Percentiles rank a stretch among this genome's conserved stretches.
Evolutionary conservation across 108 stramenopile species (phyloP).

Genomic region (Pinguiococcus pyrenoidosus): DNA sequence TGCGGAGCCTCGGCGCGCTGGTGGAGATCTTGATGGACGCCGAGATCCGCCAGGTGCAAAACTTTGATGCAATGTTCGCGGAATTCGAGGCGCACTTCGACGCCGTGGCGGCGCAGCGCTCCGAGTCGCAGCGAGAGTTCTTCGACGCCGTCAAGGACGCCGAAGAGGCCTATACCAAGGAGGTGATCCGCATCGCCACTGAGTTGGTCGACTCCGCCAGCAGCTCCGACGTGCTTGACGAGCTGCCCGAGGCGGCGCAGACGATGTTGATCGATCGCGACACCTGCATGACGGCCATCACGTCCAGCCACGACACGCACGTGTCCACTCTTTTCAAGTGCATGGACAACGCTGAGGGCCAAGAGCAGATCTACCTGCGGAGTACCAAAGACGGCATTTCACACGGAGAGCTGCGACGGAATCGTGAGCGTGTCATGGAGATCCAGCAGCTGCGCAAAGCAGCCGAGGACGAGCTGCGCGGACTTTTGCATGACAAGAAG

Average conservation of each 20-base stretch:
- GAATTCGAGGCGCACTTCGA: constrained; percentile 37
- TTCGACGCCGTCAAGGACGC: constrained; percentile 40
- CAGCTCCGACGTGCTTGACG: constrained; percentile 25
- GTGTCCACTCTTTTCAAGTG: background rate
- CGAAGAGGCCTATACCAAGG: constrained; percentile 32
- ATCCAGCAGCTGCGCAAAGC: background rate
- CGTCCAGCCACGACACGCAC: constrained; percentile 11
- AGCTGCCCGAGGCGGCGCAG: constrained; percentile 34
- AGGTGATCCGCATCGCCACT: constrained; percentile 22
- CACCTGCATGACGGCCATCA: constrained; percentile 24
- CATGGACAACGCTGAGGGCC: background rate
- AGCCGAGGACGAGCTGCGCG: constrained; percentile 5
- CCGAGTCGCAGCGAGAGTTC: constrained; percentile 38
- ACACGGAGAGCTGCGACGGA: background rate
- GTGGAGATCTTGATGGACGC: constrained; percentile 40
- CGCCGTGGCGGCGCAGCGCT: constrained; percentile 30
- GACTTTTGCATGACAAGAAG: background rate
- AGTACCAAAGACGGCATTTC: background rate
- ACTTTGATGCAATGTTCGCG: constrained; percentile 38
- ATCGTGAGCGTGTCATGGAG: constrained; percentile 16
- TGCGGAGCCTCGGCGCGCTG: constrained; percentile 18
- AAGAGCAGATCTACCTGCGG: background rate
- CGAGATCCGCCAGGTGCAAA: constrained; percentile 39
- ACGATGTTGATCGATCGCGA: constrained; percentile 40
- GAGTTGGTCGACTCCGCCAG: constrained; percentile 8